Evolutionary conservation across 2,329 filamentous ascomycete species (phyloP).

Genomic region (Penicillium sp.): DNA sequence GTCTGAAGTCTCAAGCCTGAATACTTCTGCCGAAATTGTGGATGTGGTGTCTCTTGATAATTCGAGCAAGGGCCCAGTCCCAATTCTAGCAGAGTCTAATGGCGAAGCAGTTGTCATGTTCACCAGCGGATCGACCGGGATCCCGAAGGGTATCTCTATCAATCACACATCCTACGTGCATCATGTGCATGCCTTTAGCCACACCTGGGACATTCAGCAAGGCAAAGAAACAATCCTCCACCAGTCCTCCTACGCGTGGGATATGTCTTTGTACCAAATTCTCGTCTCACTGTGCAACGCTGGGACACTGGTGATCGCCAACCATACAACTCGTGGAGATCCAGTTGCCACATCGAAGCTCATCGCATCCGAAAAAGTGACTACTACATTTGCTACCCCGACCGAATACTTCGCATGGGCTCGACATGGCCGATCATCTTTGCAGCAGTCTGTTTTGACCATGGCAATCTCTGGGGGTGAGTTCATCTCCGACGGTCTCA

Average conservation of each 20-base stretch:
- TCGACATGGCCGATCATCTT: constrained; percentile 6
- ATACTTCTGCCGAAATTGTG: constrained; percentile 2
- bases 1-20: constrained; percentile 5
- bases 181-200: constrained; percentile 11
- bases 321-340: constrained; percentile 11
- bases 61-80: background rate
- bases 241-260: constrained; percentile 23
- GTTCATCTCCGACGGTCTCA: constrained; percentile 4
- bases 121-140: constrained; percentile 22
- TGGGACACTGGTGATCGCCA: constrained; percentile 15
- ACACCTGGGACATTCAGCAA: constrained; percentile 4
- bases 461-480: constrained; percentile 24
- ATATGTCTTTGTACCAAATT: constrained; percentile 21
- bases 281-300: constrained; percentile 17
- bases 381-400: constrained; percentile 16
- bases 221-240: constrained; percentile 17
- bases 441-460: constrained; percentile 6
- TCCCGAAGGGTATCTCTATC: constrained; percentile 14
- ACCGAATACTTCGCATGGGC: constrained; percentile 18
- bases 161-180: constrained; percentile 12
- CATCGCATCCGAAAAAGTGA: constrained; percentile 16
- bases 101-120: constrained; percentile 15
- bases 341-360: constrained; percentile 15
- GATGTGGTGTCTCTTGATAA: constrained; percentile 3
- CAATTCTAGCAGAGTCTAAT: constrained; percentile 6